phyloP scores from a whole-genome alignment of 345 rosid genomes.

The Gossypium anomalum region DNA sequence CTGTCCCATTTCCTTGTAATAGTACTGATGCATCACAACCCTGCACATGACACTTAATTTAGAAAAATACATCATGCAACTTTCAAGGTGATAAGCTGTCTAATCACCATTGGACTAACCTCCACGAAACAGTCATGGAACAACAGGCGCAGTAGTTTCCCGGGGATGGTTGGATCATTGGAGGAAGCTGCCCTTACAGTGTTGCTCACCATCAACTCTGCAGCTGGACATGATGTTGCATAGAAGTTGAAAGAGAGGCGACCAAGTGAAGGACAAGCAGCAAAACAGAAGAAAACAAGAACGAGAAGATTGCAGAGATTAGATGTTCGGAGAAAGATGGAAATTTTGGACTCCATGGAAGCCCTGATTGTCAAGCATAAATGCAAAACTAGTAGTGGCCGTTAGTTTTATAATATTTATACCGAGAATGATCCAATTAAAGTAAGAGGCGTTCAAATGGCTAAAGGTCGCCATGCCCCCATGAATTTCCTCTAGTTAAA shows the following conservation, averaged over 20 bases:
- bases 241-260: slow-evolving; percentile 66
- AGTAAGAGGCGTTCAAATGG: neutral
- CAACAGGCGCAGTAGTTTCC: slow-evolving; percentile 80
- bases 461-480: neutral
- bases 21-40: slow-evolving; percentile 93
- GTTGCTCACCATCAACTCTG: slow-evolving; percentile 59
- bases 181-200: slow-evolving; percentile 65
- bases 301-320: slow-evolving; percentile 6
- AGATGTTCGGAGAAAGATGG: neutral
- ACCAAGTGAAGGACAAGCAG: slow-evolving; percentile 29
- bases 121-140: slow-evolving; percentile 91
- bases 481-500: slow-evolving; percentile 14
- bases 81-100: neutral
- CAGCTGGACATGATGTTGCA: slow-evolving; percentile 62
- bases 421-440: neutral
- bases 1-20: slow-evolving; percentile 75
- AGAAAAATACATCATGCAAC: neutral
- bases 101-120: slow-evolving; percentile 31
- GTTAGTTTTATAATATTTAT: neutral
- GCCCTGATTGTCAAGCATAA: neutral
- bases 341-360: slow-evolving; percentile 34
- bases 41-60: slow-evolving; percentile 24
- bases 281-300: slow-evolving; percentile 20
- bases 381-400: neutral
- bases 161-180: slow-evolving; percentile 65